Evolutionary conservation across 2,329 filamentous ascomycete genomes (phyloP).

Genomic region (Botrytis fabae): DNA sequence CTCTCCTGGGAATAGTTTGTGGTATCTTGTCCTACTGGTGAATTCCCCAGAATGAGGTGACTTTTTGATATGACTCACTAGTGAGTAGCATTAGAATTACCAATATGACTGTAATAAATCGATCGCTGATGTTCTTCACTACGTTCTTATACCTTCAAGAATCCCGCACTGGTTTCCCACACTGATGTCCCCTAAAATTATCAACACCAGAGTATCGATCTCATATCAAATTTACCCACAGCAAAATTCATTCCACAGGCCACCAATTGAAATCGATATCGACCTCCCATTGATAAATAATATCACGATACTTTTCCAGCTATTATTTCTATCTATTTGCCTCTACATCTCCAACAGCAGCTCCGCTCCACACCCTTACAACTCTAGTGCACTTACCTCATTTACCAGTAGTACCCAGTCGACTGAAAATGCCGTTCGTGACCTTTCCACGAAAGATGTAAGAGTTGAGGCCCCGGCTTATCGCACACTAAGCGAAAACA

Average conservation of each 20-base stretch:
- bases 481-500: too few relatives aligned
- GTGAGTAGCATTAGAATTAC: neutral
- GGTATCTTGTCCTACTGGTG: neutral
- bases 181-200: neutral
- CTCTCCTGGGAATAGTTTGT: neutral
- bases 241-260: neutral
- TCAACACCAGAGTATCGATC: too few relatives aligned
- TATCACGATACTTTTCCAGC: neutral
- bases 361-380: neutral
- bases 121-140: accelerated
- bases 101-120: neutral
- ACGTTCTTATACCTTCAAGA: neutral
- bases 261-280: too few relatives aligned
- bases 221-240: neutral
- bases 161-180: neutral
- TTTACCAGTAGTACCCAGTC: neutral
- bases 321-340: neutral
- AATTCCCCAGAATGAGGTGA: neutral
- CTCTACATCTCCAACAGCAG: neutral
- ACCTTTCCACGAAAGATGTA: neutral
- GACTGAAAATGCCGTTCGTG: neutral
- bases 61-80: neutral
- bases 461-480: too few relatives aligned
- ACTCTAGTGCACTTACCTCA: neutral
- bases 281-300: neutral